Conservation (phyloP, 768 basidiomycete genomes). For the Butyriboletus loyo region DNA sequence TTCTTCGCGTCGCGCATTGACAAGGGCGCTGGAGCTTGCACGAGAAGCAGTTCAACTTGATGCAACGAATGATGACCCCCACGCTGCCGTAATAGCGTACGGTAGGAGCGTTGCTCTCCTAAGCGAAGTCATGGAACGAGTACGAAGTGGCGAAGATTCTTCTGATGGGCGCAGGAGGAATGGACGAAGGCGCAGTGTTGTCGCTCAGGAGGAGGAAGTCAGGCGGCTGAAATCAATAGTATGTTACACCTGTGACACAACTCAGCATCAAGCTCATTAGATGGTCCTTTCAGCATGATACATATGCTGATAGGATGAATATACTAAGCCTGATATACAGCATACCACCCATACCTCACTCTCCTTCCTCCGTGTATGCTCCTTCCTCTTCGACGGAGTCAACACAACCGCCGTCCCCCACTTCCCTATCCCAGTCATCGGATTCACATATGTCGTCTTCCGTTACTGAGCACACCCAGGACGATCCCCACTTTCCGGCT, state of each 20-base stretch:
- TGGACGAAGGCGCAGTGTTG: conserved; percentile 70
- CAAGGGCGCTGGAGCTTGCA: conserved; percentile 81
- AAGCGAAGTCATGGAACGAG: conserved; percentile 90
- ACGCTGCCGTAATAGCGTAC: conserved; percentile 87
- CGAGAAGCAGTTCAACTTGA: conserved; percentile 89
- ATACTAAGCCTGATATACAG: conserved; percentile 88
- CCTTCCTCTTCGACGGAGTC: conserved; percentile 38
- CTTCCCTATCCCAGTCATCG: conserved; percentile 37
- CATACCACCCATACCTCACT: conserved; percentile 73
- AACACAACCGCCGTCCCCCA: conserved; percentile 37
- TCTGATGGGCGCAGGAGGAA: conserved; percentile 60
- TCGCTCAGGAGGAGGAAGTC: conserved; percentile 92
- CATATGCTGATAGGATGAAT: conserved; percentile 92
- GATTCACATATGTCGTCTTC: conserved; percentile 51
- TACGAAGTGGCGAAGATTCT: conserved; percentile 80
- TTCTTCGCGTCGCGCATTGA: conserved; percentile 83
- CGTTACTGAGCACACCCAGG: conserved; percentile 37
- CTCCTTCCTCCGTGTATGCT: conserved; percentile 52
- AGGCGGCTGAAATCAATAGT: conserved; percentile 84
- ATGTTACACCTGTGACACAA: conserved; percentile 36
- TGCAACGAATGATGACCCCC: conserved; percentile 82
- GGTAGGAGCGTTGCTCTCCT: conserved; percentile 81
- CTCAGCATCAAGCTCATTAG: conserved; percentile 14
- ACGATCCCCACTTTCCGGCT: conserved; percentile 28
- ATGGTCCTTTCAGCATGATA: conserved; percentile 67